Evolutionary conservation across 2,329 filamentous ascomycete genomes (phyloP), one percentile per base, ranked within the genome.

Genomic region (Zasmidium angulare): DNA sequence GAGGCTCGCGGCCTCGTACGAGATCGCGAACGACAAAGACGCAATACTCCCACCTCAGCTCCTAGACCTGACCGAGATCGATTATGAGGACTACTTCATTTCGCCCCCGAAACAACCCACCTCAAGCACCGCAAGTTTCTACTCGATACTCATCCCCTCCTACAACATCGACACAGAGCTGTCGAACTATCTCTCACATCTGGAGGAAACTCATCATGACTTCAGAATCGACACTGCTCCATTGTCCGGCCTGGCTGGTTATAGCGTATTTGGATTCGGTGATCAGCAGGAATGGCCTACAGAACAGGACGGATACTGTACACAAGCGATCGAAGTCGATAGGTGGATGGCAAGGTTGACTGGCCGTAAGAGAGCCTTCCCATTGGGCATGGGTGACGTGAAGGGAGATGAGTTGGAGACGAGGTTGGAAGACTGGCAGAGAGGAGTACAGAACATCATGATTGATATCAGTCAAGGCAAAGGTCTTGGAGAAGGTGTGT

Each of bases 291-390:
- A 90, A 59, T 99, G 95, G 93, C 91, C 92, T 0, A 91, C 89
- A 0, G 92, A 96, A 75, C 85, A 88, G 60, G 90, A 95, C 67
- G 93, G 93, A 0, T 99, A 93, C 76, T 97, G 93, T 73, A 92
- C 91, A 63, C 93, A 98, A 73, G 93, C 93, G 1, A 90, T 88
- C 70, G 88, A 96, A 66, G 81, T 96, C 2, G 93, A 99, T 73
- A 92, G 87, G 72, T 98, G 95, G 93, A 90, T 99, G 89, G 92
- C 93, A n/a, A 96, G 92, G 72, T 77, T 99, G 69, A 96, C 93
- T 0, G 88, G 85, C 1, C 85, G 89, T 62, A 96, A 93, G 77
- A 83, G 93, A 71, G 93, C 91, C 0, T 98, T 89, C 69, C 93
- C 93, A 0, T 79, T 98, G 6, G 95, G 95, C 3, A 88, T 93